Base-by-base conservation (phyloP, 495 filamentous ascomycete genomes). In the Aspergillus bridgeri region DNA sequence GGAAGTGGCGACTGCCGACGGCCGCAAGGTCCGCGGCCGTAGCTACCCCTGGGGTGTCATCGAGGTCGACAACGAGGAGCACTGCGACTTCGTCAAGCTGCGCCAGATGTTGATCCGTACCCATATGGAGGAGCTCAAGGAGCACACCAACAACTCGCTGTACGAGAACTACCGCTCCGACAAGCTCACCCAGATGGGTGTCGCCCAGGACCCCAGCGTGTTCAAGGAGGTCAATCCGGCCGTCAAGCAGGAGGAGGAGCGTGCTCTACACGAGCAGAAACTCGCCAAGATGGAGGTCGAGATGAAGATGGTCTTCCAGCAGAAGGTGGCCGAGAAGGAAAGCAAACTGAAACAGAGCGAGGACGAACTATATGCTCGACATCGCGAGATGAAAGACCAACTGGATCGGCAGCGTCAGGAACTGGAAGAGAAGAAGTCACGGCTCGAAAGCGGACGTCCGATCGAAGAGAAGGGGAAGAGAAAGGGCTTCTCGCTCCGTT, bases 251-350 rank as follows among this genome's bases (percentile, higher is more conserved):
- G 94, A 98, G 73, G 94, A 98, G 80, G 94, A 98, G 82, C 91
- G 94, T 66, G 83, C 86, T 53, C 83, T 98, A 53, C 94, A 98
- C 83, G 94, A 98, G 77, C 95, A 98, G 83, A 98, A 98, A 81
- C 89, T 98, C 61, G 88, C 91, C 65, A 98, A 98, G 90, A 98
- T 98, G 94, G 94, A 98, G 75, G 83, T 89, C 67, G 94, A 98
- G 75, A 98, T 98, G 94, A 98, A 98, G 90, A 97, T 98, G 94
- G 94, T 98, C 68, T 98, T 98, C 91, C 94, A 98, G 74, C 95
- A 98, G 74, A 98, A 98, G 89, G 94, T 98, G 20, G 85, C 90
- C 58, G 94, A 98, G 77, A 98, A 98, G 83, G 94, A 98, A 77
- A 96, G 91, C 85, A 98, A 98, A 78, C 82, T 98, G 73, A 94